These are phyloP conservation scores for Biscogniauxia marginata DNA, from an alignment of 2,329 filamentous ascomycete genomes.

Conservation along the genomic window DNA sequence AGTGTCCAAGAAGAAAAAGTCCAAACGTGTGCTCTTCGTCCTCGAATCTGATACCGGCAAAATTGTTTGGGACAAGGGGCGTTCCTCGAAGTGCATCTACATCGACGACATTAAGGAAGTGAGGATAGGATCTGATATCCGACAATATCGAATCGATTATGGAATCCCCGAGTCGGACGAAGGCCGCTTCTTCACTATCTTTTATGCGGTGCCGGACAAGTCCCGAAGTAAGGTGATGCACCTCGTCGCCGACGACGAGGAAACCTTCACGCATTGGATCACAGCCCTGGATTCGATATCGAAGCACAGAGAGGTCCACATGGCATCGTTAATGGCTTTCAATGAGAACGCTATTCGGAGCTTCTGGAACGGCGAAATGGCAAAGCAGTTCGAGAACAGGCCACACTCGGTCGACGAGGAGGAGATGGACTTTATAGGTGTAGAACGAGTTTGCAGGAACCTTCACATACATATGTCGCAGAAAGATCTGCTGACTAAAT, in stretches of 20 bases:
- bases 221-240: slow-evolving; percentile 86
- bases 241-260: slow-evolving; percentile 73
- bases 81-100: slow-evolving; percentile 81
- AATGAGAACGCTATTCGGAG: slow-evolving; percentile 76
- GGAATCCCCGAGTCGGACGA: slow-evolving; percentile 67
- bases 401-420: slow-evolving; percentile 58
- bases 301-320: slow-evolving; percentile 82
- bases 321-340: slow-evolving; percentile 85
- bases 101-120: slow-evolving; percentile 96
- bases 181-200: slow-evolving; percentile 81
- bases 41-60: slow-evolving; percentile 83
- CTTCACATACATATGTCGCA: slow-evolving; percentile 89
- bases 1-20: slow-evolving; percentile 77
- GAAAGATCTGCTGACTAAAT: slow-evolving; percentile 69
- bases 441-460: slow-evolving; percentile 81
- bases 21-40: slow-evolving; percentile 67
- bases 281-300: slow-evolving; percentile 80
- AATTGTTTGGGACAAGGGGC: slow-evolving; percentile 80
- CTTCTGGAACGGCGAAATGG: slow-evolving; percentile 87
- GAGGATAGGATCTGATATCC: slow-evolving; percentile 76
- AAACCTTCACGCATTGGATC: slow-evolving; percentile 76
- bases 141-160: slow-evolving; percentile 86
- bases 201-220: slow-evolving; percentile 77
- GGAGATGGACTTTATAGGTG: slow-evolving; percentile 72
- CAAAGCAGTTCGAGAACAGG: slow-evolving; percentile 58